Base-by-base conservation (phyloP, 768 basidiomycete species). In the Austroboletus eburneus region DNA sequence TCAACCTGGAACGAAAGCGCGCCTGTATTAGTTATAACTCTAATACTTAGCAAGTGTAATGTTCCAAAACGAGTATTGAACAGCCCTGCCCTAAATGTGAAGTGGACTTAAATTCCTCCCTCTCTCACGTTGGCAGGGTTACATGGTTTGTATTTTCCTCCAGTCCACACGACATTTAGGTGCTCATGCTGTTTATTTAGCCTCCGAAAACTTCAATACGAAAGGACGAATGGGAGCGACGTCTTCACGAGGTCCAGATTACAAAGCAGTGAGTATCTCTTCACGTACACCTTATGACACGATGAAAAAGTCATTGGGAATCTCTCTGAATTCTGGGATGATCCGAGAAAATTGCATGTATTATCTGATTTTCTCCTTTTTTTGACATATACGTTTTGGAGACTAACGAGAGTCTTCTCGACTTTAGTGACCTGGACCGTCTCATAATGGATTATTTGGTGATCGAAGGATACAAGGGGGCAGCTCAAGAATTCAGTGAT, bases 381-480 rank as follows among this genome's bases (percentile, higher is more conserved):
- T 68, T 45, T 48, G 13, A 5, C 17, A n/a, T 29, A 25, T 17
- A 12, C 53, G 56, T 57, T 59, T 30, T 46, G 37, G 33, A 36
- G 41, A 21, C 49, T 63, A 46, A 58, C 53, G 56, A 2, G 22
- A 45, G n/a, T n/a, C n/a, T n/a, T 18, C 50, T 65, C 52, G 60
- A 49, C 50, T 49, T 49, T 48, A 99, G 96, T 69, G 93, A 99
- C 67, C 72, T 98, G 48, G 95, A 98, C 66, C 80, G 85, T 4
- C 79, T 98, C 20, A 83, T 99, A 37, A 93, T 96, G 84, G 92
- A 99, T 64, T 98, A 97, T 68, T 86, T 98, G 52, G 89, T 96
- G 51, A 91, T 96, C 44, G 94, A 98, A 63, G 96, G 96, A 3
- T 98, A 93, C 77, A 92, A 93, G 64, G 83, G 88, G 12, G 92